Evolutionary conservation across 495 filamentous ascomycete species (phyloP).

Genomic region (Aspergillus olivimuriae): DNA sequence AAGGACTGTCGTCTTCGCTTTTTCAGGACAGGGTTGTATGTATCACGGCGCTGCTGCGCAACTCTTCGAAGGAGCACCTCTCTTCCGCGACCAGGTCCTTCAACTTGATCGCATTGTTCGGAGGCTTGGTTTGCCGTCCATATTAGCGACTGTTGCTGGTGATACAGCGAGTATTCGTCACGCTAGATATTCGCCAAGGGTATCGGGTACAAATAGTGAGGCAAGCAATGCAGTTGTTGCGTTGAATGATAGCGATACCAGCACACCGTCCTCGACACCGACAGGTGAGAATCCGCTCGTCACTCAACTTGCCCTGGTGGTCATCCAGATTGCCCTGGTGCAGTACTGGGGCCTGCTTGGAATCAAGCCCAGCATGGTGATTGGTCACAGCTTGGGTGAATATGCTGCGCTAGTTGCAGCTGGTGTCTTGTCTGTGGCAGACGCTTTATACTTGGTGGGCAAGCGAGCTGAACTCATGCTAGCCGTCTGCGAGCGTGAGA

Average conservation of each 20-base stretch:
- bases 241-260: too few relatives aligned
- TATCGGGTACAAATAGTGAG: too few relatives aligned
- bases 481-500: conserved; percentile 5
- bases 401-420: conserved; percentile 27
- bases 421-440: conserved; percentile 13
- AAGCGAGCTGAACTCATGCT: conserved; percentile 15
- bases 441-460: conserved; percentile 25
- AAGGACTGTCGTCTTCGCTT: conserved; percentile 48
- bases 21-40: conserved; percentile 64
- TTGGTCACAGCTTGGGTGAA: conserved; percentile 36
- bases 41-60: conserved; percentile 30
- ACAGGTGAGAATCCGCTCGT: too few relatives aligned
- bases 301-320: conserved; percentile 13
- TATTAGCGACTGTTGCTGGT: conserved; percentile 20
- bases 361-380: conserved; percentile 16
- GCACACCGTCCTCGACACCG: too few relatives aligned
- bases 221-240: too few relatives aligned
- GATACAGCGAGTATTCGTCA: conserved; percentile 3
- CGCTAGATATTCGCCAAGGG: conserved; percentile 10
- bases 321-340: conserved; percentile 18
- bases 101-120: conserved; percentile 23
- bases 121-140: conserved; percentile 29
- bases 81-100: conserved; percentile 21
- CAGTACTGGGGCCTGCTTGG: conserved; percentile 12
- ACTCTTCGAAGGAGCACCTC: conserved; percentile 17